phyloP scores from a whole-genome alignment of 2,329 filamentous ascomycete species.

The Aspergillus japonicus region DNA sequence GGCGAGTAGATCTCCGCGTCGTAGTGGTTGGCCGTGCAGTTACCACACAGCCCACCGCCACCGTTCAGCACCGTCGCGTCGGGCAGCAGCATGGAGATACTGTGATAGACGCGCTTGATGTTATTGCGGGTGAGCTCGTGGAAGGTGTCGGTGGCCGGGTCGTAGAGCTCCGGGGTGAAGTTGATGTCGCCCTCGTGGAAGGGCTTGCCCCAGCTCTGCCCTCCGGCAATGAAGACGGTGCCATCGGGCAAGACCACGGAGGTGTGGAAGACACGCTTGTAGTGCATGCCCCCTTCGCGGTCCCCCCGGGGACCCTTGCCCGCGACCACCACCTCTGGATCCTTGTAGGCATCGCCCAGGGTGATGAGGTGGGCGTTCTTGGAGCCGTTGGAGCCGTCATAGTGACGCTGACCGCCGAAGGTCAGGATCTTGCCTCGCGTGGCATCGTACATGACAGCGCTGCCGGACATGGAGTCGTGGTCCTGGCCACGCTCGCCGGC shows the following conservation, averaged over 20 bases:
- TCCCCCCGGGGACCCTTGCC: conserved; percentile 30
- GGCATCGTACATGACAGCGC: conserved; percentile 18
- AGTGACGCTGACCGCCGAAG: conserved; percentile 10
- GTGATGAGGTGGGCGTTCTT: conserved; percentile 53
- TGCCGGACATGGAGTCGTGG: conserved; percentile 14
- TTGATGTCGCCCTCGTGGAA: conserved; percentile 48
- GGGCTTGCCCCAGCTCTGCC: conserved; percentile 43
- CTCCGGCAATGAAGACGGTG: conserved; percentile 50
- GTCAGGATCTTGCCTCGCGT: conserved; percentile 40
- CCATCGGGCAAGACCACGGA: conserved; percentile 52
- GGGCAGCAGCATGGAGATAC: conserved; percentile 49
- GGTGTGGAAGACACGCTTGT: conserved; percentile 47
- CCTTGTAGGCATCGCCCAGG: conserved; percentile 33
- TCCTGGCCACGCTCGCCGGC: conserved; percentile 47
- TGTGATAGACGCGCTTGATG: conserved; percentile 46
- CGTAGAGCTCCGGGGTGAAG: conserved; percentile 49
- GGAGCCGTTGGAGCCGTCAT: conserved; percentile 38
- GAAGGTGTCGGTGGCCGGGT: conserved; percentile 45
- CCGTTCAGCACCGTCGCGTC: conserved; percentile 53
- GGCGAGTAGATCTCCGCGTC: conserved; percentile 58
- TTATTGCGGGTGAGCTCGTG: conserved; percentile 14
- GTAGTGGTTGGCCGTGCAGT: conserved; percentile 51
- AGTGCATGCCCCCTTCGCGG: conserved; percentile 28
- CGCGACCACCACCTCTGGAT: conserved; percentile 10
- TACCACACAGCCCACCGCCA: conserved; percentile 55